Conservation (phyloP, 2,329 filamentous ascomycete species). For the Venturia pyrina region DNA sequence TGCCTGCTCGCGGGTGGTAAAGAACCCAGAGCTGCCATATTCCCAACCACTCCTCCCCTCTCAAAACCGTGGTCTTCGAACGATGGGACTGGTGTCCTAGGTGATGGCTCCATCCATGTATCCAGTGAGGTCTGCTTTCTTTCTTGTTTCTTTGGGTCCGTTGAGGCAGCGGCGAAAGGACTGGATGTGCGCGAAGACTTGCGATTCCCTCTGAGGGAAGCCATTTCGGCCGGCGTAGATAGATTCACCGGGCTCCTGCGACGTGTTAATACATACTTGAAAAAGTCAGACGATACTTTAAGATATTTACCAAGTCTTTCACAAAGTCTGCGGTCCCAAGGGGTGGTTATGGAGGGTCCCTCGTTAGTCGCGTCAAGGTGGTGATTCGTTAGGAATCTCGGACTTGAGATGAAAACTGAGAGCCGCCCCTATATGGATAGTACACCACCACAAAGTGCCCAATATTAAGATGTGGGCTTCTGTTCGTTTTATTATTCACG, state of each 20-base stretch:
- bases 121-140: slow-evolving; percentile 31
- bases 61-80: slow-evolving; percentile 69
- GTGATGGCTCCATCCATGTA: slow-evolving; percentile 47
- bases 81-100: slow-evolving; percentile 49
- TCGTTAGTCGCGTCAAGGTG: slow-evolving; percentile 1
- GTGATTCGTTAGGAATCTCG: background rate
- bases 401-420: background rate
- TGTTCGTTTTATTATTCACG: background rate
- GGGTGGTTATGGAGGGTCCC: background rate
- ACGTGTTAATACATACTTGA: slow-evolving; percentile 1
- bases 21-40: slow-evolving; percentile 73
- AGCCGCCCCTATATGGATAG: background rate
- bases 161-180: slow-evolving; percentile 22
- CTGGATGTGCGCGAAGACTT: slow-evolving; percentile 26
- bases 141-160: slow-evolving; percentile 19
- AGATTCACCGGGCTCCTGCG: slow-evolving; percentile 5
- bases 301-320: slow-evolving; percentile 13
- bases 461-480: background rate
- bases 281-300: background rate
- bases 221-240: slow-evolving; percentile 15
- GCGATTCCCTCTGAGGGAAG: slow-evolving; percentile 27
- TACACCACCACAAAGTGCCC: background rate
- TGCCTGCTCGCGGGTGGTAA: slow-evolving; percentile 44
- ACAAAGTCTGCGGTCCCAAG: background rate
- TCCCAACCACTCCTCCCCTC: slow-evolving; percentile 65